Base-by-base conservation (phyloP, 805 yeast species). In the Kluyveromyces dobzhanskii region DNA sequence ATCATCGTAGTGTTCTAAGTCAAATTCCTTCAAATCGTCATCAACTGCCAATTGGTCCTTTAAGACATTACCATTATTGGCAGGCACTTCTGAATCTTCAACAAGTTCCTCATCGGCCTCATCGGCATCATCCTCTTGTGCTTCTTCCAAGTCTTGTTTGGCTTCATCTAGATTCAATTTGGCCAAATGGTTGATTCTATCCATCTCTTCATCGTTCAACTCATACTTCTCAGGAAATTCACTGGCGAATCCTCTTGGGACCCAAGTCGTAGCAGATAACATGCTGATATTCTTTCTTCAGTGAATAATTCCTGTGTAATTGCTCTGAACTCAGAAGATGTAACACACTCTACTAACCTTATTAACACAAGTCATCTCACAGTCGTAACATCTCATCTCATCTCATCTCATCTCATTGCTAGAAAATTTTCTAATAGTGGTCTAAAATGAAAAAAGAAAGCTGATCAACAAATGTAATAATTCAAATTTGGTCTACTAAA, bases 231-330 rank as follows among this genome's bases (percentile, higher is more conserved):
- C 85, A 4, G 98, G 97, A 56, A 80, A 85, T 61, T 88, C 97
- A 28, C 94, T 75, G 21, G 98, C 94, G 61, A 72, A 83, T 4
- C 98, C 98, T 54, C 95, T 76, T 36, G 97, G 97, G 17, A 90
- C 95, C 97, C 98, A 92, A 37, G 80, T 68, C 35, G 92, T 79
- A 19, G 97, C 82, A 29, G 98, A 86, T 47, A 90, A 81, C 95
- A 88, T 87, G 25, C 14, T 33, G 29, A 18, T 21, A 21, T 9
- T 21, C 9, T 30, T 9, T 6, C 24, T 21, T 21, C n/a, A n/a
- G n/a, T n/a, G n/a, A n/a, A n/a, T n/a, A n/a, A n/a, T n/a, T n/a
- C n/a, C n/a, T n/a, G n/a, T n/a, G n/a, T n/a, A n/a, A n/a, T n/a
- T n/a, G n/a, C n/a, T n/a, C n/a, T n/a, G n/a, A n/a, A n/a, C n/a